Evolutionary conservation across 2,329 filamentous ascomycete species (phyloP).

Genomic region (Fusarium albosuccineum): DNA sequence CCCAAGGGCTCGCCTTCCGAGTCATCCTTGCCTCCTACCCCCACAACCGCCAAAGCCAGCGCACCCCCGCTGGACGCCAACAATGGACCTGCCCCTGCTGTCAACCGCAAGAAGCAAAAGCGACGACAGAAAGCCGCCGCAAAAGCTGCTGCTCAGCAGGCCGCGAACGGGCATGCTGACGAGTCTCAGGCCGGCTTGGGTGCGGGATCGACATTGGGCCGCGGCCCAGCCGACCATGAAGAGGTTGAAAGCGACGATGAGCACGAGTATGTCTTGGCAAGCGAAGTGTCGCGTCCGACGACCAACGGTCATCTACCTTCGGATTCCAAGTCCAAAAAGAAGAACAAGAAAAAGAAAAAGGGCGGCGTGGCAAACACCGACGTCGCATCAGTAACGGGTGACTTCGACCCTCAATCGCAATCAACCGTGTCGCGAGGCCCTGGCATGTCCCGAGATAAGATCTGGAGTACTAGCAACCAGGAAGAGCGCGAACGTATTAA

Average conservation of each 20-base stretch:
- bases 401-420: slow-evolving; percentile 37
- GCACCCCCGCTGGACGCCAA: slow-evolving; percentile 47
- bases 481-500: slow-evolving; percentile 98
- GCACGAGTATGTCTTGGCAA: slow-evolving; percentile 57
- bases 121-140: slow-evolving; percentile 87
- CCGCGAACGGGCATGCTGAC: slow-evolving; percentile 58
- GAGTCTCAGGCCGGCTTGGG: slow-evolving; percentile 41
- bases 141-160: slow-evolving; percentile 65
- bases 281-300: slow-evolving; percentile 46
- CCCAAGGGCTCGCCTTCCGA: slow-evolving; percentile 68
- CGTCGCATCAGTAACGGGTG: slow-evolving; percentile 36
- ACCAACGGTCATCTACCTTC: slow-evolving; percentile 49
- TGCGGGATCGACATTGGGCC: slow-evolving; percentile 38
- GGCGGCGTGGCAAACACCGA: slow-evolving; percentile 44
- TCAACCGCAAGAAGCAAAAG: slow-evolving; percentile 97
- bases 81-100: slow-evolving; percentile 60
- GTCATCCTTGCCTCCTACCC: slow-evolving; percentile 66
- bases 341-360: slow-evolving; percentile 79
- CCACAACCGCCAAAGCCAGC: slow-evolving; percentile 58
- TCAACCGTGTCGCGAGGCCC: slow-evolving; percentile 51
- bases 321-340: slow-evolving; percentile 67
- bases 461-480: slow-evolving; percentile 96
- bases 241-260: slow-evolving; percentile 70
- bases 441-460: slow-evolving; percentile 80
- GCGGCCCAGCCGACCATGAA: slow-evolving; percentile 58